Percentiles rank a stretch among this genome's conserved stretches.
Evolutionary conservation across 2,329 filamentous ascomycete species (phyloP).

Genomic region (Microascus cirrosus): DNA sequence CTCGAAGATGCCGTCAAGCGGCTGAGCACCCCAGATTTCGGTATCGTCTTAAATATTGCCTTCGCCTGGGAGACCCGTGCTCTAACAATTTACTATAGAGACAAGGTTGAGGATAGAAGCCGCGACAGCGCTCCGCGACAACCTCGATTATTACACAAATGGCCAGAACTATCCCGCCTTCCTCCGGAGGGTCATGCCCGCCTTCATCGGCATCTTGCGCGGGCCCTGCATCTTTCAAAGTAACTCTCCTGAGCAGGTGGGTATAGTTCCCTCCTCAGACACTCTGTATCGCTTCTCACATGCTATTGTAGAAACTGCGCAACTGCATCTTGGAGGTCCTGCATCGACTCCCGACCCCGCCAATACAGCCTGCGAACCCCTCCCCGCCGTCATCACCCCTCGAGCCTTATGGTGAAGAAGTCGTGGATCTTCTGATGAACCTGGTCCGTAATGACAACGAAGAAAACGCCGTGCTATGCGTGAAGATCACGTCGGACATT

Average conservation of each 20-base stretch:
- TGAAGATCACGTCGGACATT: constrained; percentile 96
- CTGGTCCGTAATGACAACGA: constrained; percentile 90
- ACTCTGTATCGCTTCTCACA: constrained; percentile 10
- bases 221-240: constrained; percentile 86
- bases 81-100: constrained; percentile 40
- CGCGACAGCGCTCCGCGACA: constrained; percentile 80
- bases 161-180: constrained; percentile 70
- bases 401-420: constrained; percentile 60
- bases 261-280: constrained; percentile 10
- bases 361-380: constrained; percentile 58
- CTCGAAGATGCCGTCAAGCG: constrained; percentile 55
- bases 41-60: constrained; percentile 23
- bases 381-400: constrained; percentile 49
- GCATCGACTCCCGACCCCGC: constrained; percentile 66
- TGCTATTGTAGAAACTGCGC: constrained; percentile 58
- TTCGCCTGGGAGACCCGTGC: not conserved
- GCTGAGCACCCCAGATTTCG: constrained; percentile 43
- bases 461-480: constrained; percentile 95
- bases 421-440: constrained; percentile 82
- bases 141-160: constrained; percentile 76
- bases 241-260: constrained; percentile 77
- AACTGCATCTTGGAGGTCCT: constrained; percentile 92
- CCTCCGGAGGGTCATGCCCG: constrained; percentile 76
- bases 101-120: constrained; percentile 70
- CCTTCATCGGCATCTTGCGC: constrained; percentile 76